These are phyloP conservation scores for Raphanus raphanistrum DNA, from an alignment of 345 rosid species.

Conservation along the genomic window DNA sequence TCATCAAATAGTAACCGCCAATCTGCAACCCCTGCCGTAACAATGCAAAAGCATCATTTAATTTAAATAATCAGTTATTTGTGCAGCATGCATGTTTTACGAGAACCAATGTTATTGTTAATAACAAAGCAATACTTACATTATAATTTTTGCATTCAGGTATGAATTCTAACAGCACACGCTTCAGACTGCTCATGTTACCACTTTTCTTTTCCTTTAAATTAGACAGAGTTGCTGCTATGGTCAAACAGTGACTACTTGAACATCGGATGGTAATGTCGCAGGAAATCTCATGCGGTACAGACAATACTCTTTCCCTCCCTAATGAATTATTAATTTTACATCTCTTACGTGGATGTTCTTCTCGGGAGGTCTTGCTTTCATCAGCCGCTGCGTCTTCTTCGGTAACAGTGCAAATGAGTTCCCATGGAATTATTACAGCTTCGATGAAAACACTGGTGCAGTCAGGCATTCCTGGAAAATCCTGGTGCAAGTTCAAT, in stretches of 20 bases:
- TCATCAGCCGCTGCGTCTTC: slow-evolving; percentile 36
- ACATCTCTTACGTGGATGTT: slow-evolving; percentile 52
- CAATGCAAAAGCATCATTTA: slow-evolving; percentile 18
- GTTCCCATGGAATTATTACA: slow-evolving; percentile 67
- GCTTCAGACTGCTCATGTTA: slow-evolving; percentile 42
- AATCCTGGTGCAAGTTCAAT: slow-evolving; percentile 49
- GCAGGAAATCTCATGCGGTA: slow-evolving; percentile 48
- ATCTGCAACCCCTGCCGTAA: slow-evolving; percentile 67
- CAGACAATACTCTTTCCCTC: slow-evolving; percentile 18
- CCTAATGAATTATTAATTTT: slow-evolving; percentile 39
- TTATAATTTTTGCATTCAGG: slow-evolving; percentile 33
- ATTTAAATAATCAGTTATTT: background rate
- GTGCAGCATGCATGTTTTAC: background rate
- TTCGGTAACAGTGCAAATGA: slow-evolving; percentile 53
- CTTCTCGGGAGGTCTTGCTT: slow-evolving; percentile 28
- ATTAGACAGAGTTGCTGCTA: slow-evolving; percentile 49
- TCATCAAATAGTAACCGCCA: slow-evolving; percentile 66
- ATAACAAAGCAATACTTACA: slow-evolving; percentile 29
- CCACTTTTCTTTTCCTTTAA: slow-evolving; percentile 36
- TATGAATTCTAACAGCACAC: slow-evolving; percentile 63
- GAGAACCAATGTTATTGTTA: background rate
- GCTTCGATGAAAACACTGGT: slow-evolving; percentile 64
- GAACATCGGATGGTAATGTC: slow-evolving; percentile 49
- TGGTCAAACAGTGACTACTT: slow-evolving; percentile 24
- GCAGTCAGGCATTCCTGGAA: slow-evolving; percentile 41